Conservation (phyloP, 192 early-diverging fungal species). For the Jimgerdemannia lactiflua region DNA sequence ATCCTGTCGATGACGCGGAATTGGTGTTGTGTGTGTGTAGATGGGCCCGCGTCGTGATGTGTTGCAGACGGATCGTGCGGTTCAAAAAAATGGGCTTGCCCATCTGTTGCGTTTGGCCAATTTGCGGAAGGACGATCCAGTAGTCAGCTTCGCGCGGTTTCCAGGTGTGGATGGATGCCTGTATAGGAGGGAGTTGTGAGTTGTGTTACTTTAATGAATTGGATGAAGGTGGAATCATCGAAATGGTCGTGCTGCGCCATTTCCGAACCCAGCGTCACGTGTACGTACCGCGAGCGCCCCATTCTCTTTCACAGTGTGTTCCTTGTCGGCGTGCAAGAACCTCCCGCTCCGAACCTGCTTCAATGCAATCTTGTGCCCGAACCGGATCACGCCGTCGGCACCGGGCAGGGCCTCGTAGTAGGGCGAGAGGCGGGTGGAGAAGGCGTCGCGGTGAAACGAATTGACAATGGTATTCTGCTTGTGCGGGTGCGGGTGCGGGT, state of each 20-base stretch:
- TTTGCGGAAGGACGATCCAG: too few species aligned
- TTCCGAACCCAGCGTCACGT: too few species aligned
- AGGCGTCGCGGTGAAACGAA: neutral
- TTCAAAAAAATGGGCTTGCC: too few species aligned
- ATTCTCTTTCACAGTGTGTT: neutral
- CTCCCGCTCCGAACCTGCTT: neutral
- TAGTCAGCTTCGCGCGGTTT: too few species aligned
- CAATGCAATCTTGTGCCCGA: neutral
- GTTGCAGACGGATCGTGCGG: neutral
- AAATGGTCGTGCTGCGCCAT: too few species aligned
- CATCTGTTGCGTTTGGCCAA: too few species aligned
- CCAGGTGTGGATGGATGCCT: too few species aligned
- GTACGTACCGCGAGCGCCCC: neutral
- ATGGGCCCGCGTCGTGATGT: neutral
- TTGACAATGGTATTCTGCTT: neutral
- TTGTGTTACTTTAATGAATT: too few species aligned
- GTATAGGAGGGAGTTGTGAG: too few species aligned
- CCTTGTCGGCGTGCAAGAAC: neutral
- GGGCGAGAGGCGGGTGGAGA: neutral
- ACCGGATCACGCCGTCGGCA: neutral
- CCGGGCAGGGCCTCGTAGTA: neutral
- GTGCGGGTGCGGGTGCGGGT: too few species aligned
- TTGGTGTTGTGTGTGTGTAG: neutral
- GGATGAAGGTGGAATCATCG: too few species aligned
- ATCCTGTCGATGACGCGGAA: neutral